Conservation (phyloP, 2,329 filamentous ascomycete genomes). For the Epichloe sylvatica region DNA sequence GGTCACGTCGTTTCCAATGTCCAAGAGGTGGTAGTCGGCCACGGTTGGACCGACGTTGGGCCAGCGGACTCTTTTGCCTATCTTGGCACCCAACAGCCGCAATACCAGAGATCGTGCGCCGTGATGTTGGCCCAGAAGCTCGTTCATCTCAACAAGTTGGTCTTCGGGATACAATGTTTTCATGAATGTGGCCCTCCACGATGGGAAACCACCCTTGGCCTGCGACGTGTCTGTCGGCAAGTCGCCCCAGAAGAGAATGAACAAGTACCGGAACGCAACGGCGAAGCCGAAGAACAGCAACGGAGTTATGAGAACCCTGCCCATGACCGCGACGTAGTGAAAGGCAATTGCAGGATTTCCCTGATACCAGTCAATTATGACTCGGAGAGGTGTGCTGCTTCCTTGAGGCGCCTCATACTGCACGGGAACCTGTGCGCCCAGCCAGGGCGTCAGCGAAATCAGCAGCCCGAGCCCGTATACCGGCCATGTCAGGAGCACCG, state of each 20-base stretch:
- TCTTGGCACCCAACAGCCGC: slow-evolving; percentile 34
- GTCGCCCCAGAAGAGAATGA: slow-evolving; percentile 26
- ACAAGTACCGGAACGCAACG: slow-evolving; percentile 24
- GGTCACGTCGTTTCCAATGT: slow-evolving; percentile 43
- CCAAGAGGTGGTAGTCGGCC: slow-evolving; percentile 38
- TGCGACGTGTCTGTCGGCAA: slow-evolving; percentile 19
- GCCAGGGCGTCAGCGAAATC: slow-evolving; percentile 31
- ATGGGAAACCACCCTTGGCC: slow-evolving; percentile 22
- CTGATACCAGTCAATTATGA: slow-evolving; percentile 36
- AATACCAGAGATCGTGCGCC: slow-evolving; percentile 37
- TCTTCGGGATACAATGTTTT: slow-evolving; percentile 28
- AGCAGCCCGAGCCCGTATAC: slow-evolving; percentile 25
- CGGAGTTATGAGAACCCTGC: slow-evolving; percentile 26
- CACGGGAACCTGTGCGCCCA: slow-evolving; percentile 29
- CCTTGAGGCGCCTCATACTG: slow-evolving; percentile 23
- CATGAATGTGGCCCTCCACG: slow-evolving; percentile 31
- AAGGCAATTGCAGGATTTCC: slow-evolving; percentile 29
- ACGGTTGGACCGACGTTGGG: slow-evolving; percentile 40
- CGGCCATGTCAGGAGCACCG: slow-evolving; percentile 28
- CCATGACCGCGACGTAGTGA: slow-evolving; percentile 33
- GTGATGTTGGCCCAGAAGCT: slow-evolving; percentile 40
- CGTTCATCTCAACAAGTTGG: slow-evolving; percentile 32
- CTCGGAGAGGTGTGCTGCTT: slow-evolving; percentile 22
- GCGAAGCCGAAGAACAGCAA: slow-evolving; percentile 30
- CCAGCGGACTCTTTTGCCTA: slow-evolving; percentile 42